Evolutionary conservation across 2,329 filamentous ascomycete species (phyloP).

Genomic region (Colletotrichum chlorophyti): DNA sequence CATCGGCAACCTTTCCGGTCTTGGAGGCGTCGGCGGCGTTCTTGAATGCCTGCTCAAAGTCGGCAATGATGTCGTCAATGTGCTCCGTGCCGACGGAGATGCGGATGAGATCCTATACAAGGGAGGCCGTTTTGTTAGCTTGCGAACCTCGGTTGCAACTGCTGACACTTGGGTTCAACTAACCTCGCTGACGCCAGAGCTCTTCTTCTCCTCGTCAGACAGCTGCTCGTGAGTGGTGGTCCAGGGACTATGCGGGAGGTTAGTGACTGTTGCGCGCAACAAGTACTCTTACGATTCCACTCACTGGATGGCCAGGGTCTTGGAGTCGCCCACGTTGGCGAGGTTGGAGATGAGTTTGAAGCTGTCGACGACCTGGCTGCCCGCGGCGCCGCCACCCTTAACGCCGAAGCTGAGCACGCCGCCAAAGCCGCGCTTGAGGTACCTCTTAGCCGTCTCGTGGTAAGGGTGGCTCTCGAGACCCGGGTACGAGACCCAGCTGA

Average conservation of each 20-base stretch:
- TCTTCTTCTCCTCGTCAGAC: conserved; percentile 78
- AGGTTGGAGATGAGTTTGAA: conserved; percentile 97
- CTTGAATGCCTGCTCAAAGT: conserved; percentile 91
- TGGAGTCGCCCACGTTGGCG: conserved; percentile 94
- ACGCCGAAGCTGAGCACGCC: conserved; percentile 94
- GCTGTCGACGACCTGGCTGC: conserved; percentile 87
- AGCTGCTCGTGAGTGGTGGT: conserved; percentile 95
- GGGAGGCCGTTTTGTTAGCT: neutral
- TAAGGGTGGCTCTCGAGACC: conserved; percentile 83
- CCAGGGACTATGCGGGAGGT: conserved; percentile 66
- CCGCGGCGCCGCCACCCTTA: conserved; percentile 84
- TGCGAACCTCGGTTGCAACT: neutral
- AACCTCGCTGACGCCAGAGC: conserved; percentile 82
- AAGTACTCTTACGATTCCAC: conserved; percentile 24
- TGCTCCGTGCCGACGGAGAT: conserved; percentile 96
- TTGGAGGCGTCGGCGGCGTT: conserved; percentile 57
- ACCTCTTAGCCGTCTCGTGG: conserved; percentile 84
- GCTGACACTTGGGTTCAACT: conserved; percentile 18
- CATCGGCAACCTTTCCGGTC: conserved; percentile 35
- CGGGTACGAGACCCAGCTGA: conserved; percentile 93
- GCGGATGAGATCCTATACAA: conserved; percentile 86
- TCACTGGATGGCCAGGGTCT: conserved; percentile 88
- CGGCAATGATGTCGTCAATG: conserved; percentile 95
- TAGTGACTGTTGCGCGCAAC: neutral
- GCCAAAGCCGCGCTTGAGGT: conserved; percentile 83